Evolutionary conservation across 2,329 filamentous ascomycete species (phyloP).

Genomic region (Colletotrichum spinosum): DNA sequence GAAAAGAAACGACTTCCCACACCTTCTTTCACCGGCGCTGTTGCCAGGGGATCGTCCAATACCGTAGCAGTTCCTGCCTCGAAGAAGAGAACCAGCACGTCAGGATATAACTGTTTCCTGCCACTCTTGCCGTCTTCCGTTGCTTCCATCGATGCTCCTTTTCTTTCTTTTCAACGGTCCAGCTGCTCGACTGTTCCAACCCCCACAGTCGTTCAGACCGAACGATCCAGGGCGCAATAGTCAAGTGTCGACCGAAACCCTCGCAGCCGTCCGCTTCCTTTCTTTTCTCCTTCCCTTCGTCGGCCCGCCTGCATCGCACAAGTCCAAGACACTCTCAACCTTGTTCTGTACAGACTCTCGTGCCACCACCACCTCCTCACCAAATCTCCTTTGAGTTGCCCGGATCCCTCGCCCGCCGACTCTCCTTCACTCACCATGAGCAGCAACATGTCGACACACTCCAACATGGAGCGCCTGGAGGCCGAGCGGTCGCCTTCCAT

Average conservation of each 20-base stretch:
- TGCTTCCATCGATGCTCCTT: conserved; percentile 15
- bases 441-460: conserved; percentile 35
- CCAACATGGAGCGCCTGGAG: conserved; percentile 37
- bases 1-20: conserved; percentile 27
- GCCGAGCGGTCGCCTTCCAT: conserved; percentile 15
- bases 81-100: conserved; percentile 3
- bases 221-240: not conserved
- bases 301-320: conserved; percentile 11
- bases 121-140: conserved; percentile 9
- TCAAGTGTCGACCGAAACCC: not conserved
- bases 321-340: conserved; percentile 36
- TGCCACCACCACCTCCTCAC: conserved; percentile 28
- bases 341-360: conserved; percentile 34
- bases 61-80: no score
- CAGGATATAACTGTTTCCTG: conserved; percentile 21
- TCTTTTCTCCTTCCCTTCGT: conserved; percentile 5
- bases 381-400: conserved; percentile 23
- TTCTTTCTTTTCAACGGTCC: conserved; percentile 20
- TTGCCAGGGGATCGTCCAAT: conserved; percentile 9
- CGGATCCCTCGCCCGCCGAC: conserved; percentile 17
- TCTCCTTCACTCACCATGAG: conserved; percentile 29
- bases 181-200: not conserved
- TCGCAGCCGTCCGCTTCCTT: not conserved
- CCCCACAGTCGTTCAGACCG: no score
- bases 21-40: conserved; percentile 26